Evolutionary conservation across 495 filamentous ascomycete genomes (phyloP), one percentile per base, ranked within the genome.

Genomic region (Tuber indicum): DNA sequence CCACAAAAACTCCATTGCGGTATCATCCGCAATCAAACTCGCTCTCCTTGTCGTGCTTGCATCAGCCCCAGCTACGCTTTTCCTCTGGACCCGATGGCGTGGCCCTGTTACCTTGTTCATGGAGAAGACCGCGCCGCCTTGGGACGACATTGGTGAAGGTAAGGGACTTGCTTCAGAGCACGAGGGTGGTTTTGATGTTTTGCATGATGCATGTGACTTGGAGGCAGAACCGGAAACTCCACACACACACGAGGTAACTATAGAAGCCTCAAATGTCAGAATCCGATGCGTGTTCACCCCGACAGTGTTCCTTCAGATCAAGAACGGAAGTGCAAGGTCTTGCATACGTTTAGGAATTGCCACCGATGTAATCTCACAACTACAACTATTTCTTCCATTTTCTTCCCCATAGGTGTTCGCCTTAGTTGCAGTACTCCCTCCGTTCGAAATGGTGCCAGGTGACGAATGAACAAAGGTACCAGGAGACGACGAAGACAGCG

Each of bases 301-400:
- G n/a, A 21, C n/a, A 23, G n/a, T 39, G 32, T 42, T 43, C 4
- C 46, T 21, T 16, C 70, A 70, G 71, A 36, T 8, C 26, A 74
- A 62, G 75, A 23, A 23, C 10, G 12, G 42, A 44, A 43, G n/a
- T 32, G 43, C 45, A 41, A 71, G 19, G 43, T 36, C 14, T 66
- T 73, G 52, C 70, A 44, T 81, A 81, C 80, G 43, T 46, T 82
- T 81, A 26, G 80, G 80, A 47, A 81, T 81, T 26, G 80, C 80
- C 43, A 81, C 75, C 43, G 79, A 81, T 46, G 80, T 81, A 42
- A 81, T 73, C 26, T 82, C 80, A 69, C 80, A 81, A 32, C 66
- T 81, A 39, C 80, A 81, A 58, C 72, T 73, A 46, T 75, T 70
- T 39, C 66, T 72, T 16, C 70, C 52, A 76, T 76, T 71, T 52